phyloP scores from a whole-genome alignment of 1,139 yeast species.

The Sugiyamaella castrensis region DNA sequence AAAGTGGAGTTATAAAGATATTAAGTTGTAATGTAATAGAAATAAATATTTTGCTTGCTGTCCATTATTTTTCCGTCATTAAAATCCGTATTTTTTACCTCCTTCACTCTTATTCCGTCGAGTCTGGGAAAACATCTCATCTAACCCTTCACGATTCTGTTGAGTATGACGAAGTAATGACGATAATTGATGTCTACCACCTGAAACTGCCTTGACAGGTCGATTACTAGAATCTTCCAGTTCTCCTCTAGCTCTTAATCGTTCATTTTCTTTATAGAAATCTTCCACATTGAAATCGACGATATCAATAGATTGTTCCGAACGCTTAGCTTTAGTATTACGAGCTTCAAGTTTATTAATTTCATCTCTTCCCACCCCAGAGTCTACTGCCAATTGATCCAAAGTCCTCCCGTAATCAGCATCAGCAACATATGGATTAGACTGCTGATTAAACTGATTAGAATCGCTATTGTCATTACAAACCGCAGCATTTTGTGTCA shows the following conservation, averaged over 20 bases:
- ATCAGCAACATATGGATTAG: neutral
- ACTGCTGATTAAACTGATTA: neutral
- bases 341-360: slow-evolving; percentile 11
- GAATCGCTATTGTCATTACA: neutral
- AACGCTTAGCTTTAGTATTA: slow-evolving; percentile 5
- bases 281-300: slow-evolving; percentile 34
- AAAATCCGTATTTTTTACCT: slow-evolving; percentile 33
- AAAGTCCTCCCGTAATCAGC: neutral
- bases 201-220: slow-evolving; percentile 31
- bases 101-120: slow-evolving; percentile 27
- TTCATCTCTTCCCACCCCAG: slow-evolving; percentile 11
- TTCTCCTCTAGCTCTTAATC: slow-evolving; percentile 23
- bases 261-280: slow-evolving; percentile 29
- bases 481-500: slow-evolving; percentile 9
- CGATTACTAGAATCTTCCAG: slow-evolving; percentile 26
- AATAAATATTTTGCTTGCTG: slow-evolving; percentile 1
- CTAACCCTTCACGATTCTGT: slow-evolving; percentile 32
- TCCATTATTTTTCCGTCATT: no score
- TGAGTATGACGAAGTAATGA: slow-evolving; percentile 32
- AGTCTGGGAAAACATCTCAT: slow-evolving; percentile 29
- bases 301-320: slow-evolving; percentile 18
- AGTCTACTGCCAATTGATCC: slow-evolving; percentile 6
- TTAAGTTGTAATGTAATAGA: slow-evolving; percentile 44
- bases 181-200: slow-evolving; percentile 34
- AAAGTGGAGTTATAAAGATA: slow-evolving; percentile 91